Percentiles rank a stretch among this genome's conserved stretches.
phyloP scores from a whole-genome alignment of 1,284 basidiomycete species.

The Ustilago lituana region DNA sequence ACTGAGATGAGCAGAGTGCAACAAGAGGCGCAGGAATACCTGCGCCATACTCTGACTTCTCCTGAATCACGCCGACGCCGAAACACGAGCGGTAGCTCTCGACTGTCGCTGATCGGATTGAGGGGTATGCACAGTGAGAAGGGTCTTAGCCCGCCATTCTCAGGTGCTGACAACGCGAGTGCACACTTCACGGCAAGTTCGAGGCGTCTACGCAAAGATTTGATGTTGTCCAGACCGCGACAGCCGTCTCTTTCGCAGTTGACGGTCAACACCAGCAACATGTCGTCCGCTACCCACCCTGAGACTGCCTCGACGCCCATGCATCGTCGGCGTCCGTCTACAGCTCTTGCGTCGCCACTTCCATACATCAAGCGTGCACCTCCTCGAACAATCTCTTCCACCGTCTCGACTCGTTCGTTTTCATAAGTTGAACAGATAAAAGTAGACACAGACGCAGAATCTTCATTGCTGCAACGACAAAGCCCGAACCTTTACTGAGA shows the following conservation, averaged over 20 bases:
- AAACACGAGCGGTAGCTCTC: background rate
- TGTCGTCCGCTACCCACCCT: too few species aligned
- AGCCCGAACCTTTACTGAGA: too few species aligned
- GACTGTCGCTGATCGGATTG: background rate
- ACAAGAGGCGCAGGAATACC: conserved; percentile 25
- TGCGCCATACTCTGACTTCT: conserved; percentile 5
- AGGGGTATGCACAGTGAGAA: background rate
- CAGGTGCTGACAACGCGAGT: background rate
- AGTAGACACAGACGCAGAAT: too few species aligned
- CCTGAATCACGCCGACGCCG: conserved; percentile 1
- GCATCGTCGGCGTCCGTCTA: background rate
- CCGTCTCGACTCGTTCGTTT: background rate
- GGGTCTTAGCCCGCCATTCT: background rate
- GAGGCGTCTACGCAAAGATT: background rate
- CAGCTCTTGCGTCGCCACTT: conserved; percentile 13
- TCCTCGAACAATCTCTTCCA: background rate
- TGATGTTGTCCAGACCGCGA: background rate
- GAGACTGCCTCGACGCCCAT: background rate
- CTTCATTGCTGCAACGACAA: too few species aligned
- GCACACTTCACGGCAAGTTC: background rate
- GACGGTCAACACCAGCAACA: background rate
- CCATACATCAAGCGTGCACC: conserved; percentile 34
- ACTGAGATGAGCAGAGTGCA: conserved; percentile 28
- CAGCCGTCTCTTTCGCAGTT: background rate
- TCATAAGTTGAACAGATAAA: too few species aligned